Evolutionary conservation across 192 early-diverging fungal genomes (phyloP).

Genomic region (Backusella liffmaniae): DNA sequence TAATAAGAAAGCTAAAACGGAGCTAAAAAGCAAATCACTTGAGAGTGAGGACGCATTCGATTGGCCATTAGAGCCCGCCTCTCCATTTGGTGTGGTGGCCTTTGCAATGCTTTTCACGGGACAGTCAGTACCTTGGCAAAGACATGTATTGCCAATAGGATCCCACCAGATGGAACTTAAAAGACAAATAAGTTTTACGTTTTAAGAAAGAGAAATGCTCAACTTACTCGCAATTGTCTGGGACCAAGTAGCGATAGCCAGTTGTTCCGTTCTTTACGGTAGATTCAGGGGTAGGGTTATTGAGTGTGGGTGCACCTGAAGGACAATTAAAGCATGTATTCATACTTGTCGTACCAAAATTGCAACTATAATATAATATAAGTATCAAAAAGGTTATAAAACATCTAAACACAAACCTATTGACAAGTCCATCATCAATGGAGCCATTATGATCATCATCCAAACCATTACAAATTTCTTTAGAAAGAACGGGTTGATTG

Average conservation of each 20-base stretch:
- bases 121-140: conserved; percentile 52
- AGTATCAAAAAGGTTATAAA: no score
- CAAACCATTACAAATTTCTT: conserved; percentile 73
- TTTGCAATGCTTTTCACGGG: conserved; percentile 46
- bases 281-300: conserved; percentile 42
- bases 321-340: conserved; percentile 61
- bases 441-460: conserved; percentile 44
- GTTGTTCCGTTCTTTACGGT: conserved; percentile 24
- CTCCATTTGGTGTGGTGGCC: background rate
- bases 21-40: background rate
- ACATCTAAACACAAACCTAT: conserved; percentile 16
- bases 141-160: conserved; percentile 52
- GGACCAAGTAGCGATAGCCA: conserved; percentile 42
- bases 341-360: conserved; percentile 42
- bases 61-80: background rate
- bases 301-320: conserved; percentile 27
- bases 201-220: background rate
- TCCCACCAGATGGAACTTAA: conserved; percentile 64
- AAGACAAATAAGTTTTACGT: background rate
- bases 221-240: conserved; percentile 56
- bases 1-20: background rate
- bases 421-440: conserved; percentile 39
- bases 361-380: conserved; percentile 32
- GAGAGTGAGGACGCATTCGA: background rate
- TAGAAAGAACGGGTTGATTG: conserved; percentile 46